Base-by-base conservation (phyloP, 1,284 basidiomycete genomes). In the Hemileia vastatrix region DNA sequence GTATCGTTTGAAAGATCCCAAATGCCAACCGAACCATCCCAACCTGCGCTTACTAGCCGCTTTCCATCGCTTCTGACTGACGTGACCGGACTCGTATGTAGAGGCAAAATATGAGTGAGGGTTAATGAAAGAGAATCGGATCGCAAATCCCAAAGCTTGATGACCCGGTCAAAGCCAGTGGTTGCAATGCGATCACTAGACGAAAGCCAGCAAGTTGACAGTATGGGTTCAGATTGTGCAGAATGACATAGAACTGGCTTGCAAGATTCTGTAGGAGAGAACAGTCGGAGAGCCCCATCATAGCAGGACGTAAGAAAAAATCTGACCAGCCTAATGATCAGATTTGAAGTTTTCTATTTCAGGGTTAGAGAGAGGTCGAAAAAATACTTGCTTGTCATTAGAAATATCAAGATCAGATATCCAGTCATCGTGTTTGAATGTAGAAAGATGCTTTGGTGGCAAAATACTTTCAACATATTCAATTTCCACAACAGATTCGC, bases 401-500 rank as follows among this genome's bases (percentile, higher is more conserved):
- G 79, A 78, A 62, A 86, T 85, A 47, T 86, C 86, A 24, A 96
- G 81, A 11, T 85, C 84, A 0, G 89, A 89, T 0, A 95, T 86
- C 94, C 93, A 98, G 69, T 96, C 93, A 67, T 97, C 88, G 68
- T 92, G 88, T 19, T 88, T 86, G 60, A 91, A 81, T 33, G 86
- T 82, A 0, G 86, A 83, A 73, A 90, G 82, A 65, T 85, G 85
- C 70, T 89, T 83, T 0, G 94, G 94, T 0, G 94, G 93, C 74
- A 97, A 80, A 1, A 95, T 83, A 27, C 86, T 89, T 76, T 93
- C 86, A 63, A 98, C 86, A 78, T 97, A 97, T 77, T 97, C 92
- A 57, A 98, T 83, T 72, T 93, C 87, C 43, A 57, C 27, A 24
- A 54, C 32, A 27, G 31, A 23, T 50, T 54, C 31, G 4, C 54